Percentiles rank a stretch among this genome's conserved stretches.
These are phyloP conservation scores for Hypoxylon fragiforme DNA, from an alignment of 495 filamentous ascomycete species.

Conservation along the genomic window DNA sequence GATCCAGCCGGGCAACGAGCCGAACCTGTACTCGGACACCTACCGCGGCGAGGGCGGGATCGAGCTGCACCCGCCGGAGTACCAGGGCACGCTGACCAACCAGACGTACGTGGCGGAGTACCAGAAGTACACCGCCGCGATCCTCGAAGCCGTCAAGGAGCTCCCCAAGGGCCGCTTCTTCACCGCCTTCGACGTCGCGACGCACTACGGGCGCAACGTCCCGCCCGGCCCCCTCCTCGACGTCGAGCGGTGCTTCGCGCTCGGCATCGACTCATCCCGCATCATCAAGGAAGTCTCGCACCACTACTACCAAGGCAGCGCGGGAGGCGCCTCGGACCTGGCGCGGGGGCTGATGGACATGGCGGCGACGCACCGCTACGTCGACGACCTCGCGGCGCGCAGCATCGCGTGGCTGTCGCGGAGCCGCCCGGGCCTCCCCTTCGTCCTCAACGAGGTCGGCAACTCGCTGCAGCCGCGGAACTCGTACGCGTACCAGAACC, in stretches of 20 bases:
- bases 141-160: slow-evolving; percentile 18
- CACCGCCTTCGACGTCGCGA: slow-evolving; percentile 32
- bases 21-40: slow-evolving; percentile 30
- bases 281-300: slow-evolving; percentile 35
- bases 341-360: slow-evolving; percentile 30
- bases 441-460: slow-evolving; percentile 37
- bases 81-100: slow-evolving; percentile 34
- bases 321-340: slow-evolving; percentile 29
- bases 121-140: slow-evolving; percentile 31
- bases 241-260: slow-evolving; percentile 32
- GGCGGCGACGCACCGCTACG: slow-evolving; percentile 21
- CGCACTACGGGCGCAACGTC: slow-evolving; percentile 21
- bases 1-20: slow-evolving; percentile 37
- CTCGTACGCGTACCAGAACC: slow-evolving; percentile 31
- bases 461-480: slow-evolving; percentile 34
- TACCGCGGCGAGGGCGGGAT: slow-evolving; percentile 30
- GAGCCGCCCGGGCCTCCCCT: slow-evolving; percentile 27
- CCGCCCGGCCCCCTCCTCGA: slow-evolving; percentile 22
- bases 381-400: slow-evolving; percentile 28
- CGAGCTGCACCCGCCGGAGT: slow-evolving; percentile 32
- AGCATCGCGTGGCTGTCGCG: slow-evolving; percentile 29
- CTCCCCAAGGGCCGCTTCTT: slow-evolving; percentile 30
- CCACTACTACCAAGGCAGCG: slow-evolving; percentile 35
- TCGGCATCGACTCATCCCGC: slow-evolving; percentile 32
- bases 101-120: slow-evolving; percentile 38